A percentile compares a stretch with the other conserved stretches of the same genome.
Evolutionary conservation across 352 stramenopile genomes (phyloP).

Genomic region (Globisporangium yorkense): DNA sequence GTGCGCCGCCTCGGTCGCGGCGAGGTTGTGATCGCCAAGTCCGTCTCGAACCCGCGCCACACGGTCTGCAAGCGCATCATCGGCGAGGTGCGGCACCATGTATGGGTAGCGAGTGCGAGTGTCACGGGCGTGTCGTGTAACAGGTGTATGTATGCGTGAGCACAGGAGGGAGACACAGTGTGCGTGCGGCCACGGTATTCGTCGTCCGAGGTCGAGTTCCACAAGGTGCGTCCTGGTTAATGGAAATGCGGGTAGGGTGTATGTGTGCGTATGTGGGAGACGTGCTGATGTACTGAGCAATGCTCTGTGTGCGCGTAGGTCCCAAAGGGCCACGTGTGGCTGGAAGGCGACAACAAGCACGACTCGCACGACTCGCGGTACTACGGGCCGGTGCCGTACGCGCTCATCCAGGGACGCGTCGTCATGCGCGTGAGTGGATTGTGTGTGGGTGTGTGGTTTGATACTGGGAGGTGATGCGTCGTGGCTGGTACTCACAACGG

Average conservation of each 20-base stretch:
- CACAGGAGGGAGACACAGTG: slow-evolving; percentile 72
- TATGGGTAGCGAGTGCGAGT: neutral
- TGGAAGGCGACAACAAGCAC: slow-evolving; percentile 96
- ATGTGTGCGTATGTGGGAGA: neutral
- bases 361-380: slow-evolving; percentile 94
- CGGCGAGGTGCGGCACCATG: slow-evolving; percentile 26
- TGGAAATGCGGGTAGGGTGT: too few species aligned
- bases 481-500: too few species aligned
- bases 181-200: slow-evolving; percentile 65
- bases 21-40: slow-evolving; percentile 88
- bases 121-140: too few species aligned
- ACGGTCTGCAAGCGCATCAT: slow-evolving; percentile 90
- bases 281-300: neutral
- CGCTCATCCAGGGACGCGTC: slow-evolving; percentile 88
- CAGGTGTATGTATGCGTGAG: neutral
- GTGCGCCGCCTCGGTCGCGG: slow-evolving; percentile 59
- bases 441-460: too few species aligned
- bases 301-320: slow-evolving; percentile 24
- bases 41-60: slow-evolving; percentile 74
- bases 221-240: slow-evolving; percentile 31
- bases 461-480: too few species aligned
- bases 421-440: slow-evolving; percentile 73
- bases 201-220: slow-evolving; percentile 67
- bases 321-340: slow-evolving; percentile 92
- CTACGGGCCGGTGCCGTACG: slow-evolving; percentile 93